Base-by-base conservation (phyloP, 768 basidiomycete genomes). In the Kwoniella mangroviensis region DNA sequence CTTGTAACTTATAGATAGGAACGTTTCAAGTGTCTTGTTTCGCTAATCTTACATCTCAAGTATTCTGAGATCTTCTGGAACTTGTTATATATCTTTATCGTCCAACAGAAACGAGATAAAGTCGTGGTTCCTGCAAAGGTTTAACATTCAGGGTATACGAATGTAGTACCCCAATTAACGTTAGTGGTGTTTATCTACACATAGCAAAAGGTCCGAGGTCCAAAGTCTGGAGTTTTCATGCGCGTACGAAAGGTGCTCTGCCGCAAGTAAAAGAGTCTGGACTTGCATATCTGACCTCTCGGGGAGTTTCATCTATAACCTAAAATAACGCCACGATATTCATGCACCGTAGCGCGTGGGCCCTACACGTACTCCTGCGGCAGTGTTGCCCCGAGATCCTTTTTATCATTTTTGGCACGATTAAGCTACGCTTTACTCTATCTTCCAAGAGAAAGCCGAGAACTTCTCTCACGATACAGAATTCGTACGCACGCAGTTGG, bases 341-440 rank as follows among this genome's bases (percentile, higher is more conserved):
- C 6, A 34, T 34, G 34, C 34, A 7, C 6, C 6, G 34, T 6
- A 6, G 28, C 28, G 6, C n/a, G n/a, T n/a, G n/a, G n/a, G n/a
- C n/a, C 6, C 28, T 28, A 28, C 28, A 28, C 34, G 45, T 49
- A 49, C 12, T 13, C 13, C 12, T 49, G 45, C 45, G 45, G 45
- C 45, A 49, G 45, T 49, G 45, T 49, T 49, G 45, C 45, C 45
- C 45, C 45, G 45, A 49, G 45, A 49, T 49, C 45, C 45, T 49
- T 49, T 15, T 49, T 19, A 19, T 49, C 19, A 49, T 13, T 49
- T 49, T 49, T 49, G 45, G 45, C 19, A 49, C 45, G 19, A 49
- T 49, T 49, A 19, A 49, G 45, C 34, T 34, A 34, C 34, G 34
- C 34, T 34, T 34, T 49, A 49, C 45, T 49, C 45, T 34, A 19